Percentiles rank a stretch among this genome's conserved stretches.
phyloP scores from a whole-genome alignment of 805 yeast genomes.

The Yarrowia bubula region DNA sequence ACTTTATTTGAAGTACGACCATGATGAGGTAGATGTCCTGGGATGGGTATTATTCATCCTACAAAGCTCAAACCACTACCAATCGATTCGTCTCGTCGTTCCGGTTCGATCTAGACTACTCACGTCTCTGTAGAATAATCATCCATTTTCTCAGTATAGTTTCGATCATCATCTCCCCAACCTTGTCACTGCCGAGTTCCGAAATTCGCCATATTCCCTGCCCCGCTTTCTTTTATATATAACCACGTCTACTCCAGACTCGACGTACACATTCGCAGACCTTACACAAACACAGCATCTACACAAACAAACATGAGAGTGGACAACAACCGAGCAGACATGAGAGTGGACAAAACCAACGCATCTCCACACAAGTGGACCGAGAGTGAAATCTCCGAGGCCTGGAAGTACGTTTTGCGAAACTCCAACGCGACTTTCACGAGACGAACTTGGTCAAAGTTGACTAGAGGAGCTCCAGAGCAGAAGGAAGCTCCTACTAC shows the following conservation, averaged over 20 bases:
- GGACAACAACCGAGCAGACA: neutral
- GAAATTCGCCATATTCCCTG: no score
- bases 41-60: no score
- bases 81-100: neutral
- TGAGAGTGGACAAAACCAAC: neutral
- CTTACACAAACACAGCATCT: neutral
- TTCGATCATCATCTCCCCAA: no score
- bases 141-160: no score
- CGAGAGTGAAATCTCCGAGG: neutral
- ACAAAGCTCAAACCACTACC: neutral
- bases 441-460: neutral
- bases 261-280: no score
- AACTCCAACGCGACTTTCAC: conserved; percentile 8
- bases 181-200: no score
- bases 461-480: neutral
- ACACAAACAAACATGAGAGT: neutral
- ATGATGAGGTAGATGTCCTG: no score
- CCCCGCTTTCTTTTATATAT: no score
- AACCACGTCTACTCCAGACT: no score
- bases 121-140: no score
- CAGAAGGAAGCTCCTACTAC: neutral
- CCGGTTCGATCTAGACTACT: no score
- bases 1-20: neutral
- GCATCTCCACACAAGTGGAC: neutral
- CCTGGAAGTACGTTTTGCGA: conserved; percentile 8